Conservation (phyloP, 306 rosid genomes). For the Macrotyloma uniflorum region DNA sequence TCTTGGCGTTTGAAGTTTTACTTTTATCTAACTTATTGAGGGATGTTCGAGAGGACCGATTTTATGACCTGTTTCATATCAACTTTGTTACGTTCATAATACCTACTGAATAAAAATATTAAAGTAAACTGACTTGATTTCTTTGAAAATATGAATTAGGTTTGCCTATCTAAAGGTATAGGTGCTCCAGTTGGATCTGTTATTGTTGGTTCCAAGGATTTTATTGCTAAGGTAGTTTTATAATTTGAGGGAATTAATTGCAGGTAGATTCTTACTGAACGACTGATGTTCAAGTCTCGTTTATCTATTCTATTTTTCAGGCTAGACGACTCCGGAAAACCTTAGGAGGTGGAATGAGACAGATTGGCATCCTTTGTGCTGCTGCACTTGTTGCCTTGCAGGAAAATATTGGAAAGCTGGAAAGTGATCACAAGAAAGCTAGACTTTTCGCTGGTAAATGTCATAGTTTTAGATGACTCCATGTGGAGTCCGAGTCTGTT, state of each 20-base stretch:
- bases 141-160: slow-evolving; percentile 51
- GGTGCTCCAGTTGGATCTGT: slow-evolving; percentile 97
- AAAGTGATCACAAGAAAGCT: slow-evolving; percentile 78
- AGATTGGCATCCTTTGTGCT: slow-evolving; percentile 82
- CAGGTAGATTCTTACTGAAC: background rate
- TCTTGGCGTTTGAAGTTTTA: background rate
- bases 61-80: slow-evolving; percentile 9
- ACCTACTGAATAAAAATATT: background rate
- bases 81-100: background rate
- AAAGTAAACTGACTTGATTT: background rate
- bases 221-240: slow-evolving; percentile 74
- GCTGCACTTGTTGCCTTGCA: slow-evolving; percentile 81
- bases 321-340: slow-evolving; percentile 85
- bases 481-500: background rate
- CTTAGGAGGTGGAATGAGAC: slow-evolving; percentile 98
- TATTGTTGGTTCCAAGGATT: slow-evolving; percentile 79
- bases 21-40: background rate
- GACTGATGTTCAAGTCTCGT: background rate
- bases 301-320: slow-evolving; percentile 41
- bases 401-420: slow-evolving; percentile 73
- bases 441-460: slow-evolving; percentile 69
- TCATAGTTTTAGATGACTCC: slow-evolving; percentile 4
- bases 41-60: background rate
- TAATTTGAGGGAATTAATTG: background rate
- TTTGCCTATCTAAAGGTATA: slow-evolving; percentile 88